Evolutionary conservation across 2,329 filamentous ascomycete species (phyloP).

Genomic region (Nigrospora sphaerica): DNA sequence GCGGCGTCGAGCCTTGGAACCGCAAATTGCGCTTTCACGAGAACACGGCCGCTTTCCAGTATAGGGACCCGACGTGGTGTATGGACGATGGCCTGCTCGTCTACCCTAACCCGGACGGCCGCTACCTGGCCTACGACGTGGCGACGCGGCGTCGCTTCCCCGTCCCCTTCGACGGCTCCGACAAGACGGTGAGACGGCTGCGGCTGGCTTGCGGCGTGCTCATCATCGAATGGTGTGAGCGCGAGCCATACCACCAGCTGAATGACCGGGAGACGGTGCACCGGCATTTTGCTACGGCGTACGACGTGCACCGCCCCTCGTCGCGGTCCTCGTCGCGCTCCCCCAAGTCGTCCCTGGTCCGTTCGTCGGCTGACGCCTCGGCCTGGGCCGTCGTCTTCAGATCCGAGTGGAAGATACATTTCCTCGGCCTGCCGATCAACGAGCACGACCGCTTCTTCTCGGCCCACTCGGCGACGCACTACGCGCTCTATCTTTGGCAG

Average conservation of each 20-base stretch:
- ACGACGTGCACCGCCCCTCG: conserved; percentile 32
- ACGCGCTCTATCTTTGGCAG: conserved; percentile 57
- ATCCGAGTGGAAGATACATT: conserved; percentile 55
- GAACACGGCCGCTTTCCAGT: conserved; percentile 33
- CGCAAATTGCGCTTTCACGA: conserved; percentile 33
- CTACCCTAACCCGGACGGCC: conserved; percentile 31
- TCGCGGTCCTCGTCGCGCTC: conserved; percentile 4
- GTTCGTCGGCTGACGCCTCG: conserved; percentile 2
- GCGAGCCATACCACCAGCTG: conserved; percentile 40
- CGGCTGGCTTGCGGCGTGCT: conserved; percentile 47
- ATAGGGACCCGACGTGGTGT: conserved; percentile 44
- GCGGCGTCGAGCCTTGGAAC: conserved; percentile 36
- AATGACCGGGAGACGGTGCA: conserved; percentile 44
- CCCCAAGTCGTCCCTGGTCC: conserved; percentile 4
- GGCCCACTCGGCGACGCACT: conserved; percentile 50
- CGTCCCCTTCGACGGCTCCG: conserved; percentile 43
- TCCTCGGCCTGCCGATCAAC: conserved; percentile 46
- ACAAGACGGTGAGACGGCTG: conserved; percentile 46
- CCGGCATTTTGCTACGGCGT: conserved; percentile 54
- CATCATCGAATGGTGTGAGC: conserved; percentile 58
- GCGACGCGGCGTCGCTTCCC: conserved; percentile 30
- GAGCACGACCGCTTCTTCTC: conserved; percentile 56
- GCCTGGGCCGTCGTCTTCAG: conserved; percentile 41
- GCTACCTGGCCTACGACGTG: conserved; percentile 43
- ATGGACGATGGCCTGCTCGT: conserved; percentile 47